Evolutionary conservation across 495 filamentous ascomycete genomes (phyloP).

Genomic region (Aspergillus haitiensis): DNA sequence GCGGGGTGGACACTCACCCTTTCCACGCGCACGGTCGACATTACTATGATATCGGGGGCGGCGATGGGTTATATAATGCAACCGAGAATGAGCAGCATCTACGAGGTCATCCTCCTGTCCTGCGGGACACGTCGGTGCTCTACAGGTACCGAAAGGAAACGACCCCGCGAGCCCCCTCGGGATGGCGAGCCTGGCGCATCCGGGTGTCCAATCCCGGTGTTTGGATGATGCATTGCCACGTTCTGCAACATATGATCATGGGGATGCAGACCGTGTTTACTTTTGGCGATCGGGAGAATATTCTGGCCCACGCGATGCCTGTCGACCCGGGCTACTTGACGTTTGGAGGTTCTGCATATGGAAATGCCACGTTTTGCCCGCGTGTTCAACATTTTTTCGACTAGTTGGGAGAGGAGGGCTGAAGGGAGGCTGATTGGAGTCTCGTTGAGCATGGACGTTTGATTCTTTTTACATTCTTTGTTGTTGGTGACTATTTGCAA

Average conservation of each 20-base stretch:
- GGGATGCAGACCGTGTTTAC: slow-evolving; percentile 57
- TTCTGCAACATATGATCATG: slow-evolving; percentile 56
- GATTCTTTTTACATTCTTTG: too few species aligned
- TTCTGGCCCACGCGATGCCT: slow-evolving; percentile 38
- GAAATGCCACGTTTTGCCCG: slow-evolving; percentile 41
- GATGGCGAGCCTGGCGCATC: slow-evolving; percentile 61
- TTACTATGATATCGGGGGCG: slow-evolving; percentile 58
- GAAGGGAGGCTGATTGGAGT: too few species aligned
- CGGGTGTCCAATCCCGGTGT: slow-evolving; percentile 53
- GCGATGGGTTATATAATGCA: slow-evolving; percentile 55
- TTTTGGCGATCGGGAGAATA: slow-evolving; percentile 47
- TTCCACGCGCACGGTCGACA: slow-evolving; percentile 62
- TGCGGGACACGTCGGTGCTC: slow-evolving; percentile 57
- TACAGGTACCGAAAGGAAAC: slow-evolving; percentile 45
- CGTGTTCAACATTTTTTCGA: slow-evolving; percentile 25
- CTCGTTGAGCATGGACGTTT: too few species aligned
- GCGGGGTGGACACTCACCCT: slow-evolving; percentile 57
- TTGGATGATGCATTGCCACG: slow-evolving; percentile 67
- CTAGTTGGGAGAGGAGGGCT: too few species aligned
- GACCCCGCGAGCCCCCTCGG: slow-evolving; percentile 39
- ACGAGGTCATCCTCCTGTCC: slow-evolving; percentile 41
- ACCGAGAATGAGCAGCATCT: slow-evolving; percentile 52
- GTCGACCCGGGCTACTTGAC: slow-evolving; percentile 47
- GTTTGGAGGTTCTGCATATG: slow-evolving; percentile 53
- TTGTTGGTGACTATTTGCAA: too few species aligned